phyloP scores from a whole-genome alignment of 2,329 filamentous ascomycete species.

The Moelleriella libera region DNA sequence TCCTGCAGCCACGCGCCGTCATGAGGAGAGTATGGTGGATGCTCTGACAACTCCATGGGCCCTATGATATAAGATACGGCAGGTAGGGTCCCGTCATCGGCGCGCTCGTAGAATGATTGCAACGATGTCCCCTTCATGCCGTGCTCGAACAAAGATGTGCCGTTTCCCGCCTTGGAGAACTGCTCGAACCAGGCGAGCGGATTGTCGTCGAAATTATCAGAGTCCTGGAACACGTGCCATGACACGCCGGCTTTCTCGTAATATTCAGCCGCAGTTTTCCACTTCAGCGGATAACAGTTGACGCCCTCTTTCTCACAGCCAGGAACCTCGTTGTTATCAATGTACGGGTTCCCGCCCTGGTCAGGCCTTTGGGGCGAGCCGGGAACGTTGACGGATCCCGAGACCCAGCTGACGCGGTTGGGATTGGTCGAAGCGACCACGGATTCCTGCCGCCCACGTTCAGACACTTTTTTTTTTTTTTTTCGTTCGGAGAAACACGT shows the following conservation, averaged over 20 bases:
- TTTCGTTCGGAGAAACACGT: constrained; percentile 10
- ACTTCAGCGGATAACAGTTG: constrained; percentile 38
- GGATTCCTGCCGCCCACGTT: constrained; percentile 17
- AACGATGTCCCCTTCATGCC: constrained; percentile 33
- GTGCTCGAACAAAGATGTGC: constrained; percentile 26
- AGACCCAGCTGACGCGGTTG: constrained; percentile 35
- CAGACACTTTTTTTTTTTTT: no score
- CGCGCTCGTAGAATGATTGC: constrained; percentile 32
- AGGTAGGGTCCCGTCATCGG: constrained; percentile 34
- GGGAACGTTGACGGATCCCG: constrained; percentile 35
- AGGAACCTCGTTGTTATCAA: constrained; percentile 34
- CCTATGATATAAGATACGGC: constrained; percentile 36
- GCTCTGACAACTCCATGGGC: constrained; percentile 35
- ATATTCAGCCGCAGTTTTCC: constrained; percentile 35
- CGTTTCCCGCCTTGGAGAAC: constrained; percentile 27
- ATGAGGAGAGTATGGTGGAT: constrained; percentile 35
- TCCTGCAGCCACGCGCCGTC: constrained; percentile 42
- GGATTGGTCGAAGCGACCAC: constrained; percentile 37
- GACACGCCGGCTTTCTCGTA: constrained; percentile 31
- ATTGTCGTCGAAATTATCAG: constrained; percentile 39
- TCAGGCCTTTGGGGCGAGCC: constrained; percentile 24
- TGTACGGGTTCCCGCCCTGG: constrained; percentile 28
- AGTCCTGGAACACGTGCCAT: constrained; percentile 34
- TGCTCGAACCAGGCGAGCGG: constrained; percentile 38
- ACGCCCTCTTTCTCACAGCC: constrained; percentile 26